Evolutionary conservation across 2,329 filamentous ascomycete genomes (phyloP), one percentile per base, ranked within the genome.

Genomic region (Trichoderma sp.): DNA sequence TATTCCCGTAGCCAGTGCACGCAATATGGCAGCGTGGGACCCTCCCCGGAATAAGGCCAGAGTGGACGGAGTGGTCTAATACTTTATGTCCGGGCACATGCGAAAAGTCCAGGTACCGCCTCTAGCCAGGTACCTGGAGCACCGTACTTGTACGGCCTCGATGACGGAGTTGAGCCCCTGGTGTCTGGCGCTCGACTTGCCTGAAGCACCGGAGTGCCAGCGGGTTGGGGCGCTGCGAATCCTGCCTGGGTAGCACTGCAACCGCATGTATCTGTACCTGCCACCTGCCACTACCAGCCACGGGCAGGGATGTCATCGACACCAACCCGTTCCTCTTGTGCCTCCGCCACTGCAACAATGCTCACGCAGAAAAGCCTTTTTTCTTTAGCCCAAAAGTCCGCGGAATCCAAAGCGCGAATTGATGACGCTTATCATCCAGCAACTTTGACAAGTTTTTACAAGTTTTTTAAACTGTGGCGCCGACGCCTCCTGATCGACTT

Each of bases 161-260:
- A 29, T 29, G 31, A 63, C 56, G 68, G 33, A 62, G 27, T 21
- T 14, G 38, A 73, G 41, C 59, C 71, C 69, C 71, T 73, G 59
- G 41, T 56, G 63, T 73, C 69, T 64, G 69, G 59, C 38, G 11
- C 69, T 72, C 60, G 60, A 65, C 60, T 56, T 73, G 71, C 71
- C 71, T 65, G 71, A 73, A 73, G 41, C 60, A 50, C 69, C 35
- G 56, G 68, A 63, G 29, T 21, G 59, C 60, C 69, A 38, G 60
- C 68, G 31, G 56, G 59, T 38, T 63, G 38, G 38, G 38, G 63
- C 12, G 68, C 29, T 27, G 35, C 56, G 27, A n/a, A n/a, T 41
- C 38, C 38, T 45, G 41, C 16, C 41, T 3, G 38, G 16, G 38
- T 41, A 41, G 38, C 38, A 41, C 16, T 4, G 38, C 7, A 3